Conservation (phyloP, 768 basidiomycete genomes). For the Russula emetica region DNA sequence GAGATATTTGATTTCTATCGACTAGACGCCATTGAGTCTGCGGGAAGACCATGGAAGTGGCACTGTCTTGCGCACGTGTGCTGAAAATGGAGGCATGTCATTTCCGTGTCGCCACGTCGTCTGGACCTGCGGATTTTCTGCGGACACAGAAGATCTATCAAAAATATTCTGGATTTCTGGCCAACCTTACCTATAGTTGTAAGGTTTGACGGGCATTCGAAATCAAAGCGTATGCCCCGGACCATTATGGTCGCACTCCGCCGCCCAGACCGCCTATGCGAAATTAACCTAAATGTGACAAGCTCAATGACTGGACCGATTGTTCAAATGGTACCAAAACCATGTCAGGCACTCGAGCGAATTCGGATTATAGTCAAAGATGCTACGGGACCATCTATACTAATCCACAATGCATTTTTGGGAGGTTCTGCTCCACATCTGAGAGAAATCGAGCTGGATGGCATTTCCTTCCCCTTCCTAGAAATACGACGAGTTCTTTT, state of each 20-base stretch:
- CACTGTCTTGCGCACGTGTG: not conserved
- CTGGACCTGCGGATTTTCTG: not conserved
- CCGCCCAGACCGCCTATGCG: not conserved
- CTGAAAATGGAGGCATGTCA: not conserved
- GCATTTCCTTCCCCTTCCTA: not conserved
- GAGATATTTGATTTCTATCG: not conserved
- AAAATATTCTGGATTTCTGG: not conserved
- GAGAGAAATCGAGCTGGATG: not conserved
- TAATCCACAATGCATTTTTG: not conserved
- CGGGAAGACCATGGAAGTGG: slow-evolving; percentile 7
- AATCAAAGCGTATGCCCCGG: not conserved
- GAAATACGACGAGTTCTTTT: slow-evolving; percentile 3
- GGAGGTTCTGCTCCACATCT: slow-evolving; percentile 1
- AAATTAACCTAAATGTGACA: not conserved
- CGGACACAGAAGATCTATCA: not conserved
- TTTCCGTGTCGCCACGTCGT: not conserved
- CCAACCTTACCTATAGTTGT: not conserved
- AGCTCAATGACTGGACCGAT: slow-evolving; percentile 18
- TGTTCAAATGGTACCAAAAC: slow-evolving; percentile 31
- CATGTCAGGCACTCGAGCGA: slow-evolving; percentile 20
- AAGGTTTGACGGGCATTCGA: no score
- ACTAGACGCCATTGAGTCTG: not conserved
- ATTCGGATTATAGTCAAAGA: slow-evolving; percentile 31
- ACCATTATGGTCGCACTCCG: not conserved
- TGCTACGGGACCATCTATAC: slow-evolving; percentile 36